A percentile compares a stretch with the other conserved stretches of the same genome.
phyloP scores from a whole-genome alignment of 176 grass and related monocot genomes.

The Eleusine indica region DNA sequence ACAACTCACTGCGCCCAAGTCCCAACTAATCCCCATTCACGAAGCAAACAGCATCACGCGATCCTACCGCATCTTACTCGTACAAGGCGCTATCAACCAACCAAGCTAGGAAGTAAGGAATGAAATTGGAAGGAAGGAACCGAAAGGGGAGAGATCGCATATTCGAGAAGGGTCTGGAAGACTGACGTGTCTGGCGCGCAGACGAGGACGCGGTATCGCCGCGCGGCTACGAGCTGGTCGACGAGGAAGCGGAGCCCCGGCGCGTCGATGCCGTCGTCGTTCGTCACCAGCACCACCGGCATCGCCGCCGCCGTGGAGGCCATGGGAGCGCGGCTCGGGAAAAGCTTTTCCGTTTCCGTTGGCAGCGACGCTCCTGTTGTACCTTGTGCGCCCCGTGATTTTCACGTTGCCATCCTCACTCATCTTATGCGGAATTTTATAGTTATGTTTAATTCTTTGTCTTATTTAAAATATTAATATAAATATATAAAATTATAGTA shows the following conservation, averaged over 20 bases:
- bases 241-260: conserved; percentile 91
- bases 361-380: background rate
- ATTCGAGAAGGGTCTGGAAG: background rate
- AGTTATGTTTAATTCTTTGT: too few species aligned
- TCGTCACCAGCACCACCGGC: conserved; percentile 74
- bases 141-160: background rate
- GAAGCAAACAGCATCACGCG: background rate
- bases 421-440: background rate
- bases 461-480: too few species aligned
- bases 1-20: background rate
- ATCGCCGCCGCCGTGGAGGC: conserved; percentile 16
- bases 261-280: conserved; percentile 93
- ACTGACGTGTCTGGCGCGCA: conserved; percentile 81
- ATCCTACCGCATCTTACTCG: background rate
- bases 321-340: conserved; percentile 33
- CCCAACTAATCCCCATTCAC: background rate
- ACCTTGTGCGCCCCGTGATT: background rate
- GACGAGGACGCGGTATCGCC: conserved; percentile 71
- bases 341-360: conserved; percentile 5
- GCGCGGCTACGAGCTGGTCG: conserved; percentile 74
- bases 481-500: too few species aligned
- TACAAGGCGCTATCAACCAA: background rate
- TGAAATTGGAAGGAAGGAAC: background rate
- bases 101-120: background rate
- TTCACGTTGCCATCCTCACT: background rate